These are phyloP conservation scores for Psilocybe cyanescens DNA, from an alignment of 768 basidiomycete genomes.

Conservation along the genomic window DNA sequence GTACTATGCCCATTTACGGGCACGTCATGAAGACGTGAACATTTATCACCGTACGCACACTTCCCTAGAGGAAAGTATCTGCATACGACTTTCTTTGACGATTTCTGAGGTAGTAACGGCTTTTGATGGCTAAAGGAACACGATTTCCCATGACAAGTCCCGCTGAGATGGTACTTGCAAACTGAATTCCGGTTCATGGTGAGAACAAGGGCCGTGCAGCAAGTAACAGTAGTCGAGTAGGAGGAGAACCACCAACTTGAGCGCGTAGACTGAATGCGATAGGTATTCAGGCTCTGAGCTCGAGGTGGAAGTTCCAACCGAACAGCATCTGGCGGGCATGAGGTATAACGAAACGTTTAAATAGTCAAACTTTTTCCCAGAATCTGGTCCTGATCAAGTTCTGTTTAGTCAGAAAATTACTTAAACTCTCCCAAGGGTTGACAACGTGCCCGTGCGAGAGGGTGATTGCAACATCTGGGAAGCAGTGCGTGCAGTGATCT, in stretches of 20 bases:
- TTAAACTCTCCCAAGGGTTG: neutral
- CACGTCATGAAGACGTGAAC: constrained; percentile 11
- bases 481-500: no score
- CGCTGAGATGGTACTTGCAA: constrained; percentile 19
- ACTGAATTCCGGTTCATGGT: constrained; percentile 10
- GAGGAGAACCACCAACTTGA: constrained; percentile 23
- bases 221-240: constrained; percentile 1
- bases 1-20: neutral
- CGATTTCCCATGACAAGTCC: constrained; percentile 15
- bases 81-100: constrained; percentile 16
- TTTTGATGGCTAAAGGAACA: constrained; percentile 19
- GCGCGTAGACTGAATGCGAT: constrained; percentile 22
- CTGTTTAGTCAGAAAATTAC: neutral
- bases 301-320: constrained; percentile 28
- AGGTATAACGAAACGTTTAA: neutral
- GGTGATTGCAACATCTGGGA: neutral
- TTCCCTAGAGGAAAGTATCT: constrained; percentile 25
- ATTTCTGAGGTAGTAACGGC: neutral
- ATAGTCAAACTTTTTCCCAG: neutral
- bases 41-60: constrained; percentile 28
- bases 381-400: neutral
- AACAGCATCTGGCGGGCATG: constrained; percentile 6
- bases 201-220: neutral
- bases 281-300: constrained; percentile 24
- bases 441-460: neutral